phyloP scores from a whole-genome alignment of 2,329 filamentous ascomycete genomes.

The Monilinia polystroma region DNA sequence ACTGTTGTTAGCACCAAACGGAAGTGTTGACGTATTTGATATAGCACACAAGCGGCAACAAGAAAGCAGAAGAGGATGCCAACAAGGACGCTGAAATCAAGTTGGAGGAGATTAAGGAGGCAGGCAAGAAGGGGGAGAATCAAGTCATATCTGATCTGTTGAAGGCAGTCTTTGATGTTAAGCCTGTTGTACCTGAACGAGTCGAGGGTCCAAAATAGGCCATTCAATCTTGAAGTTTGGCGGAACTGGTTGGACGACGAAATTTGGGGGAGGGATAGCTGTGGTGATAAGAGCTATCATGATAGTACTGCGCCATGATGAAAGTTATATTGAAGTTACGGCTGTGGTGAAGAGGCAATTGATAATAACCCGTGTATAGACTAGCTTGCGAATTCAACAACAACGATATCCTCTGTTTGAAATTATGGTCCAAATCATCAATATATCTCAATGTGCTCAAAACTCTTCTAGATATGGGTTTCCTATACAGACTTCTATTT shows the following conservation, averaged over 20 bases:
- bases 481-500: background rate
- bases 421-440: background rate
- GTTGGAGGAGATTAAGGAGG: constrained; percentile 76
- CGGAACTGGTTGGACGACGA: background rate
- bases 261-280: background rate
- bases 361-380: constrained; percentile 34
- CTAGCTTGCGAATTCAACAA: constrained; percentile 30
- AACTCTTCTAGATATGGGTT: background rate
- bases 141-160: constrained; percentile 82
- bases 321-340: constrained; percentile 8
- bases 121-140: constrained; percentile 75
- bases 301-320: background rate
- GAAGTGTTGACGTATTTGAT: constrained; percentile 23
- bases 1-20: background rate
- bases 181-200: constrained; percentile 61
- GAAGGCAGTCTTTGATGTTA: constrained; percentile 78
- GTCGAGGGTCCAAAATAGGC: constrained; percentile 39
- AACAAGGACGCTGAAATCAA: constrained; percentile 77
- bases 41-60: constrained; percentile 90
- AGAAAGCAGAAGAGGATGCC: constrained; percentile 75
- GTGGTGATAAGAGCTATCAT: background rate
- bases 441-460: background rate
- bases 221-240: background rate
- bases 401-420: constrained; percentile 24
- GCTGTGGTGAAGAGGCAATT: constrained; percentile 2